Percentiles rank a stretch among this genome's conserved stretches.
Conservation (phyloP, 106 monocot species). For the Apostasia shenzhenica region DNA sequence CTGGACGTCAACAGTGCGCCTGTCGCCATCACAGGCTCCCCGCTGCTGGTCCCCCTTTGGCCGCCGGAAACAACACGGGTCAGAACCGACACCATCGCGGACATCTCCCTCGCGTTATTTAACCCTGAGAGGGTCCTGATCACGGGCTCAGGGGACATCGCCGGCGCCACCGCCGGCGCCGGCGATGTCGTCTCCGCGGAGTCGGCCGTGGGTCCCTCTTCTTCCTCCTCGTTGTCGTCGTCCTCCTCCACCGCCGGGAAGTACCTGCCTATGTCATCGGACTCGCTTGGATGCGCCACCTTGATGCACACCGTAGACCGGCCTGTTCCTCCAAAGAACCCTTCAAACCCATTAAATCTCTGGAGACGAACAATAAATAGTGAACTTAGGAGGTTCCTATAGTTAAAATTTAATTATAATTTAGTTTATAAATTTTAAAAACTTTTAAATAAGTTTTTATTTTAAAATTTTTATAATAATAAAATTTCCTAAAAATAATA, state of each 20-base stretch:
- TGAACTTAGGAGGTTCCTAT: too few relatives aligned
- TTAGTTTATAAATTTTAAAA: too few relatives aligned
- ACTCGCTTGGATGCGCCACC: conserved; percentile 7
- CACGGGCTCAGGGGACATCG: not conserved
- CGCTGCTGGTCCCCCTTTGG: not conserved
- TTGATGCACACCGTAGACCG: conserved; percentile 8
- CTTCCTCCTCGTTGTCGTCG: not conserved
- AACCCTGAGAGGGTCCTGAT: not conserved
- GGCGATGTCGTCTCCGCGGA: not conserved
- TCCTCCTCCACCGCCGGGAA: conserved; percentile 12
- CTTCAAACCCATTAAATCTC: too few relatives aligned
- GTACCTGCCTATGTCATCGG: conserved; percentile 15
- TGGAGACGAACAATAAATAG: too few relatives aligned
- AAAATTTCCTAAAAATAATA: too few relatives aligned
- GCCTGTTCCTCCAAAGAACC: not conserved
- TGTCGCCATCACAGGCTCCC: not conserved
- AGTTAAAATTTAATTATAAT: too few relatives aligned
- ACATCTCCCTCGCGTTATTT: conserved; percentile 26
- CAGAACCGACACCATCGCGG: conserved; percentile 52
- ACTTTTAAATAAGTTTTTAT: too few relatives aligned
- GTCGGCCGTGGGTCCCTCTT: not conserved
- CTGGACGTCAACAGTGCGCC: not conserved
- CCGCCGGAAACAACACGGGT: conserved; percentile 26
- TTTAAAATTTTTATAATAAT: too few relatives aligned
- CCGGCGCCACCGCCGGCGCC: not conserved